Evolutionary conservation across 768 basidiomycete genomes (phyloP).

Genomic region (button mushroom (Agaricus bisporus)): DNA sequence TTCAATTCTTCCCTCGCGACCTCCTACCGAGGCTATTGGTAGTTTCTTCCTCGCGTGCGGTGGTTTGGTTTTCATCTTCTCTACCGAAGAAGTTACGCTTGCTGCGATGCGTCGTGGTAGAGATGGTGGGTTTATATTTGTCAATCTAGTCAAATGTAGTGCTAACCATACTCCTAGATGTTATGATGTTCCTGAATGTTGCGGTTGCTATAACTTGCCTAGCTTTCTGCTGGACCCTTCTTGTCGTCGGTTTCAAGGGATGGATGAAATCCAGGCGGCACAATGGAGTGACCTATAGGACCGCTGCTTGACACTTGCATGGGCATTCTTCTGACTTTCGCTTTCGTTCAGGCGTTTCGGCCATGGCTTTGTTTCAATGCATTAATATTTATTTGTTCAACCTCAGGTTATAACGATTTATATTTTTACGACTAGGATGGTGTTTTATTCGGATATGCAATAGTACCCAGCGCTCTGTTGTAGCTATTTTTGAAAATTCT

Average conservation of each 20-base stretch:
- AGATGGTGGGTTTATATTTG: constrained; percentile 50
- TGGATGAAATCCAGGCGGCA: constrained; percentile 51
- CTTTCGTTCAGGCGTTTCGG: not conserved
- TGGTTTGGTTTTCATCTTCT: constrained; percentile 85
- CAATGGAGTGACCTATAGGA: constrained; percentile 24
- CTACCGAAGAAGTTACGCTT: constrained; percentile 83
- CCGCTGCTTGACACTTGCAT: constrained; percentile 15
- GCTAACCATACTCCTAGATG: constrained; percentile 37
- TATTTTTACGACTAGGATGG: not conserved
- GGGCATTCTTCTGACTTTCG: constrained; percentile 4
- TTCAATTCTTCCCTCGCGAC: constrained; percentile 84
- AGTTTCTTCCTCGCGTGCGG: constrained; percentile 85
- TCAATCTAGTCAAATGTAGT: constrained; percentile 1
- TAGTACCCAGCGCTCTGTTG: not conserved
- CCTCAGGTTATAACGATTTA: not conserved
- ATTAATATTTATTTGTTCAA: constrained; percentile 3
- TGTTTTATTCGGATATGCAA: not conserved
- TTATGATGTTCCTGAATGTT: constrained; percentile 86
- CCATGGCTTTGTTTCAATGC: not conserved
- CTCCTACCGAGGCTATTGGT: constrained; percentile 88
- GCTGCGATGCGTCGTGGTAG: constrained; percentile 88
- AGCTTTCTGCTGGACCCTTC: constrained; percentile 79
- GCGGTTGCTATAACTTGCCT: constrained; percentile 84
- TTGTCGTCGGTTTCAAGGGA: constrained; percentile 75
- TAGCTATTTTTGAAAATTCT: not conserved